Evolutionary conservation across 2,329 filamentous ascomycete species (phyloP), one percentile per base, ranked within the genome.

Genomic region (Trichophyton schoenleinii): DNA sequence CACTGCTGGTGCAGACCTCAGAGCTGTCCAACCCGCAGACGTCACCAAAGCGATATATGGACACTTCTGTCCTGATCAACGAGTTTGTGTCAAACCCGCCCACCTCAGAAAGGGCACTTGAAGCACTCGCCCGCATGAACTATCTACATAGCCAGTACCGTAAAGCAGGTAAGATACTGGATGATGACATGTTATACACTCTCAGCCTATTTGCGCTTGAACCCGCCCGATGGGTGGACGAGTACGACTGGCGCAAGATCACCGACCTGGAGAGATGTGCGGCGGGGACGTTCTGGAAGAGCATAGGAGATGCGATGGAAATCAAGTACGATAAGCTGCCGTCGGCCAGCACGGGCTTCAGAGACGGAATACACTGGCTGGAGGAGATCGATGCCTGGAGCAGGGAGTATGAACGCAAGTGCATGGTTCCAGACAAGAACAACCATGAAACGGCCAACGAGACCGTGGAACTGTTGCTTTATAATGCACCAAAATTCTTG

Each of bases 211-310:
- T 89, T 69, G 79, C 87, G 18, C 75, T 80, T 0, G 84, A 90
- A 68, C 86, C 87, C 0, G 71, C 81, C 34, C 76, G 80, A 13
- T 90, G 87, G 77, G 80, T 87, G 36, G 70, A 78, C 3, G 74
- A 74, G 4, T 88, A 84, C 67, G 89, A 92, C 69, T 92, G 88
- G 87, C 81, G 88, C 1, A 44, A 74, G 3, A 70, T 89, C 22
- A 86, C 80, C 15, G 81, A 86, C 0, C 77, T 91, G 72, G 88
- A 91, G 71, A 71, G 77, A 8, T 87, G 85, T 64, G 87, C 86
- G 0, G 72, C 86, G 34, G 84, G 82, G 15, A 84, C 82, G 0
- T 83, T 87, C 67, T 91, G 87, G 87, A 88, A 87, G 71, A 78
- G 79, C 59, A 73, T 89, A 15, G 87, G 87, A 13, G 84, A 89